Evolutionary conservation across 2,329 filamentous ascomycete species (phyloP), one percentile per base, ranked within the genome.

Genomic region (Teratosphaeriaceae sp.): DNA sequence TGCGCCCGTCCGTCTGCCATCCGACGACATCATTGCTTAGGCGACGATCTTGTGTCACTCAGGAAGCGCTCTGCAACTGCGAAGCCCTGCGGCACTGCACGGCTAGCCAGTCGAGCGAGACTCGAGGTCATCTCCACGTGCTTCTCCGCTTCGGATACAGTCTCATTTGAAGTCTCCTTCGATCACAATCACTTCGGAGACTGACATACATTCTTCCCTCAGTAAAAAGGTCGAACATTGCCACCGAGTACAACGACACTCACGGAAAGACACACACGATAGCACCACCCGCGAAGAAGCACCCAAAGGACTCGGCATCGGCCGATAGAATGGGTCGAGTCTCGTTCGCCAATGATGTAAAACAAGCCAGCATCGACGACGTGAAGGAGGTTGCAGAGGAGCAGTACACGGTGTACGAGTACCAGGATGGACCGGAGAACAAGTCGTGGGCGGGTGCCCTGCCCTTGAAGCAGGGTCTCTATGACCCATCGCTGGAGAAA

Each of bases 391-490:
- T 53, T 41, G 79, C 82, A 57, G 74, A 78, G 59, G 44, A 47
- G 23, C 37, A 36, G 20, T 49, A 49, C 31, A 44, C 24, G 31
- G 44, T 47, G 15, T 39, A 46, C 26, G 72, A 71, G 54, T 97
- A 92, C 70, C 82, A 92, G 68, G 82, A 77, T 60, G 69, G 67
- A 44, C 71, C 82, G 48, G 82, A 88, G 66, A 88, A 88, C 73
- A 88, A 88, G 66, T 90, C 87, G 55, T 94, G 92, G 92, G 92
- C 90, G 59, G 87, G 89, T 63, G 85, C 90, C 64, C 79, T 98
- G 59, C 92, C 92, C 62, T 80, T 94, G 78, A 94, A 94, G 81
- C 90, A 97, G 82, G 92, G 90, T 76, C 80, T 98, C 40, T 98
- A 98, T 66, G 89, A 97, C 72, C 92, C 92, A 51, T 81, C 83